Conservation (phyloP, 1,284 basidiomycete genomes). For the Cronartium quercuum region DNA sequence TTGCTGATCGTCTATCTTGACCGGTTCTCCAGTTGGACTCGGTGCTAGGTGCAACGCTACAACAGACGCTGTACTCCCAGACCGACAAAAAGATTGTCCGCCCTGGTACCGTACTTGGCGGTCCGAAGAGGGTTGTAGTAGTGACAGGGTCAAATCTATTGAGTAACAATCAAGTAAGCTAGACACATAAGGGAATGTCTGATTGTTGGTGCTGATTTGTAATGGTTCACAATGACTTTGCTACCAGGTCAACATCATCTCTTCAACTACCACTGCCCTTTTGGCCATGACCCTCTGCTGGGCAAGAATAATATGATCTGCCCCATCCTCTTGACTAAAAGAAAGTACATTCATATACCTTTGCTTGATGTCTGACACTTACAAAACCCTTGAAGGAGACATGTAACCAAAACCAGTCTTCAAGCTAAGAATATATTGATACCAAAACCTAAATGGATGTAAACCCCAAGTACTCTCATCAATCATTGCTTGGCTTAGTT, state of each 20-base stretch:
- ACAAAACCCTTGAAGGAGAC: not conserved
- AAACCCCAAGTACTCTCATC: not conserved
- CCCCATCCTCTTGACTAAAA: not conserved
- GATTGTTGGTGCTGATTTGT: no score
- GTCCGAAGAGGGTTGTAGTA: constrained; percentile 9
- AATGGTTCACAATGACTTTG: no score
- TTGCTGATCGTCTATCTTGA: not conserved
- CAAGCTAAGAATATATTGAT: not conserved
- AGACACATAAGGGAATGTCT: no score
- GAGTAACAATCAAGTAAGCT: constrained; percentile 23
- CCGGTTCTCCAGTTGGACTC: constrained; percentile 41
- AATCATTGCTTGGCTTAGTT: not conserved
- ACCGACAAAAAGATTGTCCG: constrained; percentile 41
- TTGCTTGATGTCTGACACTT: not conserved
- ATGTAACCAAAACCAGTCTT: not conserved
- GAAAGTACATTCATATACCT: no score
- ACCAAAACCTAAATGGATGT: not conserved
- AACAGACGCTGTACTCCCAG: constrained; percentile 44
- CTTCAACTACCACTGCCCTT: constrained; percentile 13
- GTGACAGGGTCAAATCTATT: constrained; percentile 1
- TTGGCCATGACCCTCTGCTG: constrained; percentile 6
- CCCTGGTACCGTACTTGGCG: constrained; percentile 4
- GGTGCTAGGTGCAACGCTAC: constrained; percentile 45
- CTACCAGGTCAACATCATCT: constrained; percentile 22
- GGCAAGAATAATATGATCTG: not conserved